Base-by-base conservation (phyloP, 305 asterid species). In the Fraxinus albicans region DNA sequence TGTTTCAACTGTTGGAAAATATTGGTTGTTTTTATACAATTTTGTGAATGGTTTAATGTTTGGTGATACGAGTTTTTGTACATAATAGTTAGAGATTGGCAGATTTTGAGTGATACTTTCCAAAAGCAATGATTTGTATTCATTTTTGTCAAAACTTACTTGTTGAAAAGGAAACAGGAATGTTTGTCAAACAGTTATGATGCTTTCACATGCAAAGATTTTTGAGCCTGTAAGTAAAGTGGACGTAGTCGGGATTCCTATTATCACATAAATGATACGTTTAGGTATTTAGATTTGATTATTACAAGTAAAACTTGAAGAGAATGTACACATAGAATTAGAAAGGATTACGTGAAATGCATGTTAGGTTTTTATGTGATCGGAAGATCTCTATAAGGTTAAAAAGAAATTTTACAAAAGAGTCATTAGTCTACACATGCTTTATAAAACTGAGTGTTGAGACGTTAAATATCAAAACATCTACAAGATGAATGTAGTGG, bases 41-140 rank as follows among this genome's bases (percentile, higher is more conserved):
- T 27, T 10, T 67, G 8, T 67, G 36, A 27, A 84, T 42, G 58
- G 80, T 75, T 79, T 65, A 79, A 63, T 78, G 25, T n/a, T 74
- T 72, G 19, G 27, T 69, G 77, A 34, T 50, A 15, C 3, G n/a
- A 36, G 42, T 70, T 82, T 72, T 82, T 31, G 73, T 69, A 58
- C 73, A 27, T 53, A 55, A 60, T 47, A 44, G 65, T 21, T 42
- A 15, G 38, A 81, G 76, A 53, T 36, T 58, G 81, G 19, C 23
- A 19, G 42, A 25, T 74, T 65, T 74, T 53, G 74, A 67, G 19
- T 27, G 74, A 23, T 25, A 67, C 19, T 2, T 27, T 67, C 33
- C 74, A 17, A 44, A 44, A 44, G 55, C 55, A 12, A 44, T 12
- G 36, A 27, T 67, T 67, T 27, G 36, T 67, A 67, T 25, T 67